Percentiles rank a stretch among this genome's conserved stretches.
These are phyloP conservation scores for Verticillium zaregamsianum DNA, from an alignment of 2,329 filamentous ascomycete genomes.

Conservation along the genomic window DNA sequence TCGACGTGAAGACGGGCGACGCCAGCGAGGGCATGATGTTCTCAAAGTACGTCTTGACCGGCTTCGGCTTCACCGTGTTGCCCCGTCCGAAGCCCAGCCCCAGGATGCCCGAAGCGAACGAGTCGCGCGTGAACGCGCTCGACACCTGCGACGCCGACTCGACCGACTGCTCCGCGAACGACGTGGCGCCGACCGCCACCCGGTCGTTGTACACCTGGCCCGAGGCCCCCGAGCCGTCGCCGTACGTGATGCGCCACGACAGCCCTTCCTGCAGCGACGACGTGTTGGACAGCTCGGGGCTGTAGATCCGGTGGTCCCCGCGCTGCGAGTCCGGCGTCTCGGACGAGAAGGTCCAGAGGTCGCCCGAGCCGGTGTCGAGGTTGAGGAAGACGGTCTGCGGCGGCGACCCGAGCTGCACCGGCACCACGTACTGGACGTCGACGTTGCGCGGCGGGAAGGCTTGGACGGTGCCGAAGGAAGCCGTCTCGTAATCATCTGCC, in stretches of 20 bases:
- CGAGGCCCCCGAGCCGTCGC: slow-evolving; percentile 58
- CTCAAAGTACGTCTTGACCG: slow-evolving; percentile 29
- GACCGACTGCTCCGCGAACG: slow-evolving; percentile 57
- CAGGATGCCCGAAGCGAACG: slow-evolving; percentile 29
- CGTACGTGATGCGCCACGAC: slow-evolving; percentile 60
- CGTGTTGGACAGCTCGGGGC: slow-evolving; percentile 37
- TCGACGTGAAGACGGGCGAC: slow-evolving; percentile 31
- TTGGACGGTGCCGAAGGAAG: slow-evolving; percentile 17
- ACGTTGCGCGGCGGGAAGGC: slow-evolving; percentile 26
- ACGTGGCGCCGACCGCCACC: slow-evolving; percentile 57
- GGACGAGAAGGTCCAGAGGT: slow-evolving; percentile 64
- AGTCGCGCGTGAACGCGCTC: slow-evolving; percentile 26
- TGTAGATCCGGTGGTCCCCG: slow-evolving; percentile 53
- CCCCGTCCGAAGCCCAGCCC: slow-evolving; percentile 25
- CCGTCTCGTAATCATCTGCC: slow-evolving; percentile 5
- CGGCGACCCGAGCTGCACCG: slow-evolving; percentile 57
- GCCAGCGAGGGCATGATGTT: slow-evolving; percentile 24
- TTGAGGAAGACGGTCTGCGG: slow-evolving; percentile 58
- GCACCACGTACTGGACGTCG: slow-evolving; percentile 56
- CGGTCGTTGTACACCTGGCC: slow-evolving; percentile 64
- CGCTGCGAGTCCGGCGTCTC: slow-evolving; percentile 44
- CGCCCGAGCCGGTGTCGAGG: slow-evolving; percentile 60
- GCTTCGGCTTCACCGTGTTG: slow-evolving; percentile 27
- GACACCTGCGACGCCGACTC: slow-evolving; percentile 61
- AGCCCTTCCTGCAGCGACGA: slow-evolving; percentile 33